Conservation (phyloP, 2,329 filamentous ascomycete species). For the Fusarium luffae region DNA sequence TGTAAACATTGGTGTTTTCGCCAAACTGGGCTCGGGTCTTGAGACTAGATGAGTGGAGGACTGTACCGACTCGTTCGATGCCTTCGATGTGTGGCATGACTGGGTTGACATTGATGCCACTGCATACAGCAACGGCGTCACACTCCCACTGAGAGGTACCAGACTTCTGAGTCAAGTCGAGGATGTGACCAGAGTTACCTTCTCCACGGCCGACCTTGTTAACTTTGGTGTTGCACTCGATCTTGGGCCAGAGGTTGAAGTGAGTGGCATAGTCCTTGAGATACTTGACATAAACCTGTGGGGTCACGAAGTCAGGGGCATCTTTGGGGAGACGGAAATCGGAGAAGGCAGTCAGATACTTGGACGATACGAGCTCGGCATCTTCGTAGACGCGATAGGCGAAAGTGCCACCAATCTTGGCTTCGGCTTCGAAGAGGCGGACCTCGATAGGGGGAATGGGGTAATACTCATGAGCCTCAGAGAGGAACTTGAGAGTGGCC, state of each 20-base stretch:
- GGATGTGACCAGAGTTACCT: slow-evolving; percentile 16
- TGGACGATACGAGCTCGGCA: slow-evolving; percentile 62
- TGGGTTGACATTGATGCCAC: slow-evolving; percentile 57
- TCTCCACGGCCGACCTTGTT: slow-evolving; percentile 37
- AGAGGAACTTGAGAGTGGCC: slow-evolving; percentile 55
- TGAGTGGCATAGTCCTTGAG: slow-evolving; percentile 54
- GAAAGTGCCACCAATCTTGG: slow-evolving; percentile 60
- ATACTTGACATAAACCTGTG: slow-evolving; percentile 55
- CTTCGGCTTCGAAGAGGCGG: slow-evolving; percentile 58
- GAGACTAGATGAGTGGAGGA: slow-evolving; percentile 58
- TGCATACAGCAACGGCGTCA: slow-evolving; percentile 60
- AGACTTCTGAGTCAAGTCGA: slow-evolving; percentile 19
- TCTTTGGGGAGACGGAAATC: slow-evolving; percentile 58
- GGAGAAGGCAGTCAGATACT: slow-evolving; percentile 62
- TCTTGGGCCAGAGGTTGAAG: slow-evolving; percentile 53
- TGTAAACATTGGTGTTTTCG: slow-evolving; percentile 52
- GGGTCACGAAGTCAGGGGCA: slow-evolving; percentile 58
- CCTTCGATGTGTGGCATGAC: slow-evolving; percentile 54
- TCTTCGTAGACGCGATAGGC: slow-evolving; percentile 60
- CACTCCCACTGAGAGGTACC: slow-evolving; percentile 48
- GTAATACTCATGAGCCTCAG: slow-evolving; percentile 53
- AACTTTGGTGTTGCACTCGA: slow-evolving; percentile 51
- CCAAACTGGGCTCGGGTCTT: slow-evolving; percentile 58
- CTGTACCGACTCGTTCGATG: slow-evolving; percentile 49
- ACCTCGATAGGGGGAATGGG: slow-evolving; percentile 53